phyloP scores from a whole-genome alignment of 2,329 filamentous ascomycete species.

The Ophiostoma piceae region DNA sequence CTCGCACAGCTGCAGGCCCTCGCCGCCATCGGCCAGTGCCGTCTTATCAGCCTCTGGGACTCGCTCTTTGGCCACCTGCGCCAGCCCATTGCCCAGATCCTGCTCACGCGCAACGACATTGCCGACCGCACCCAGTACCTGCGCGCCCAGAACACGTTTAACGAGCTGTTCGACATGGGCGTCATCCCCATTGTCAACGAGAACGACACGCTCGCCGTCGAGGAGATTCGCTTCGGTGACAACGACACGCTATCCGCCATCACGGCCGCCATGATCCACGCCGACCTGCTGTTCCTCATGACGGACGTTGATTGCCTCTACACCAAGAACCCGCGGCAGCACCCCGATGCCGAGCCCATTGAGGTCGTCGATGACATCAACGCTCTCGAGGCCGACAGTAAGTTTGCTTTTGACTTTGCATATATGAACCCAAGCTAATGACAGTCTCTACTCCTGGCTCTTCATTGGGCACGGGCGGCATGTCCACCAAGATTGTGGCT shows the following conservation, averaged over 20 bases:
- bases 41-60: slow-evolving; percentile 93
- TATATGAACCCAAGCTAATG: neutral
- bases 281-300: slow-evolving; percentile 96
- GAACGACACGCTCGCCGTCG: slow-evolving; percentile 93
- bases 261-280: slow-evolving; percentile 93
- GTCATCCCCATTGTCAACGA: slow-evolving; percentile 99
- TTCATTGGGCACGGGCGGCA: slow-evolving; percentile 84
- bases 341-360: slow-evolving; percentile 82
- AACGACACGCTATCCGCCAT: slow-evolving; percentile 97
- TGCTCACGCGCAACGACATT: slow-evolving; percentile 93
- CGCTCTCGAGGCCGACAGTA: slow-evolving; percentile 73
- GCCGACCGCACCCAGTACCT: slow-evolving; percentile 90
- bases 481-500: slow-evolving; percentile 96
- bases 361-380: slow-evolving; percentile 88
- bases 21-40: slow-evolving; percentile 92
- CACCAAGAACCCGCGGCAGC: slow-evolving; percentile 83
- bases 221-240: slow-evolving; percentile 99
- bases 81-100: slow-evolving; percentile 89
- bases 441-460: slow-evolving; percentile 83
- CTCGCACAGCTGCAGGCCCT: slow-evolving; percentile 87
- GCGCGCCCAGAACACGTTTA: slow-evolving; percentile 93
- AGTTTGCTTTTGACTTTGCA: slow-evolving; percentile 22
- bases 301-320: slow-evolving; percentile 98
- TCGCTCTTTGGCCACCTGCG: slow-evolving; percentile 80
- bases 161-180: slow-evolving; percentile 84